phyloP scores from a whole-genome alignment of 208 protist species.

The Phytomonas francai region DNA sequence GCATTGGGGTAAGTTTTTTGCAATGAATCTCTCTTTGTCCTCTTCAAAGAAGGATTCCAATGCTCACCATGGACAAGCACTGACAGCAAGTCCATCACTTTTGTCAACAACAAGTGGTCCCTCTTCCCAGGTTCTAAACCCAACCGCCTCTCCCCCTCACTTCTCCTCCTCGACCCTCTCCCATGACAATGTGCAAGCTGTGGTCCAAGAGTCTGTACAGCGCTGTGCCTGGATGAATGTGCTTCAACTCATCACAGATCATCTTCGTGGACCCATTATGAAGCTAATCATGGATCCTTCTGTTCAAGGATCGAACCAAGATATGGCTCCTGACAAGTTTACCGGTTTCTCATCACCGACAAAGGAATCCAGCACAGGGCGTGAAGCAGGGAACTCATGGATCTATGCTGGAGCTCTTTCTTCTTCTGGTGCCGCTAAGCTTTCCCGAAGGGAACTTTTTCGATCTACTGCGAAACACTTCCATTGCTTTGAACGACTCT shows the following conservation, averaged over 20 bases:
- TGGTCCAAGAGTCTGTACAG: background rate
- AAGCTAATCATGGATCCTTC: slow-evolving; percentile 25
- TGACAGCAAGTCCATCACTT: background rate
- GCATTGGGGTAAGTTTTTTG: slow-evolving; percentile 8
- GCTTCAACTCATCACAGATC: slow-evolving; percentile 28
- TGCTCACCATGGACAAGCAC: background rate
- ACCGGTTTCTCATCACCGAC: background rate
- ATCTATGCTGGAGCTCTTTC: slow-evolving; percentile 1
- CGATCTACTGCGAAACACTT: slow-evolving; percentile 25
- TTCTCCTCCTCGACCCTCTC: background rate
- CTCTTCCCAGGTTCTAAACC: background rate
- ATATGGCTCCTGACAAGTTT: background rate
- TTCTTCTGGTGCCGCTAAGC: background rate
- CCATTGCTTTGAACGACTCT: slow-evolving; percentile 25
- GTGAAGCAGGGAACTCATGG: background rate
- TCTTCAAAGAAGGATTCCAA: background rate
- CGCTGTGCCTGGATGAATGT: slow-evolving; percentile 26
- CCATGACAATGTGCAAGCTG: background rate
- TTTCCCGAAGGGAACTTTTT: slow-evolving; percentile 12
- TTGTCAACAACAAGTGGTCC: background rate
- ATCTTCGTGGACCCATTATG: slow-evolving; percentile 35
- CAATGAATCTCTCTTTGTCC: background rate
- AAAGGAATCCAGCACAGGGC: background rate
- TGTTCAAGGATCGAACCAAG: slow-evolving; percentile 4
- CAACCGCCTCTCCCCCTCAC: background rate